Percentiles rank a stretch among this genome's conserved stretches.
These are phyloP conservation scores for Nicotiana sylvestris DNA, from an alignment of 257 asterid species.

Conservation along the genomic window DNA sequence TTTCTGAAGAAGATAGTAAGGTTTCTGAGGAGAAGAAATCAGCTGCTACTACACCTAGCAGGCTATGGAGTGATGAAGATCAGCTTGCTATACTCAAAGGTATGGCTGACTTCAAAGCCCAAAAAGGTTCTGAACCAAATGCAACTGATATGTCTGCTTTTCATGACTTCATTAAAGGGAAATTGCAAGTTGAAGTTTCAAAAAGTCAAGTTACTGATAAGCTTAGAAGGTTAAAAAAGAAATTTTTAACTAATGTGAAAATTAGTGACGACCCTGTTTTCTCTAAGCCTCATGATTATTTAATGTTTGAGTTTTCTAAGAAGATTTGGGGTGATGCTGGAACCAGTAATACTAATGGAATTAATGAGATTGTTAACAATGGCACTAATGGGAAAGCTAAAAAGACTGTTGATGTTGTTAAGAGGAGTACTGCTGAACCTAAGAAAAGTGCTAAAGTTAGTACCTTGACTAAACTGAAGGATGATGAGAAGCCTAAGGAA, in stretches of 20 bases:
- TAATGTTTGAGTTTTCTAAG: constrained; percentile 36
- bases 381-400: constrained; percentile 2
- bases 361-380: constrained; percentile 10
- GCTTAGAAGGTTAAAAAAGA: constrained; percentile 40
- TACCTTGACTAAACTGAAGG: not conserved
- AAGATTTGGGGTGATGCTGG: constrained; percentile 42
- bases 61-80: constrained; percentile 56
- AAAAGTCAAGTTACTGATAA: constrained; percentile 42
- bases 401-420: not conserved
- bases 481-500: not conserved
- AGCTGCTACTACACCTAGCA: constrained; percentile 10
- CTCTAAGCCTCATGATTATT: constrained; percentile 38
- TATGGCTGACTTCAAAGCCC: constrained; percentile 35
- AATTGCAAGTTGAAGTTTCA: constrained; percentile 28
- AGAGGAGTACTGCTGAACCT: not conserved
- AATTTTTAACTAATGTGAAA: constrained; percentile 32
- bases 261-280: constrained; percentile 37
- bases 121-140: constrained; percentile 29
- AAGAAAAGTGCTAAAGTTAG: constrained; percentile 2
- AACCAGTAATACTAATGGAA: not conserved
- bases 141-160: constrained; percentile 35
- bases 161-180: constrained; percentile 34
- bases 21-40: constrained; percentile 16
- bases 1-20: constrained; percentile 3
- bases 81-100: constrained; percentile 47